Evolutionary conservation across 192 early-diverging fungal genomes (phyloP), one percentile per base, ranked within the genome.

Genomic region (Kickxella alabastrina): DNA sequence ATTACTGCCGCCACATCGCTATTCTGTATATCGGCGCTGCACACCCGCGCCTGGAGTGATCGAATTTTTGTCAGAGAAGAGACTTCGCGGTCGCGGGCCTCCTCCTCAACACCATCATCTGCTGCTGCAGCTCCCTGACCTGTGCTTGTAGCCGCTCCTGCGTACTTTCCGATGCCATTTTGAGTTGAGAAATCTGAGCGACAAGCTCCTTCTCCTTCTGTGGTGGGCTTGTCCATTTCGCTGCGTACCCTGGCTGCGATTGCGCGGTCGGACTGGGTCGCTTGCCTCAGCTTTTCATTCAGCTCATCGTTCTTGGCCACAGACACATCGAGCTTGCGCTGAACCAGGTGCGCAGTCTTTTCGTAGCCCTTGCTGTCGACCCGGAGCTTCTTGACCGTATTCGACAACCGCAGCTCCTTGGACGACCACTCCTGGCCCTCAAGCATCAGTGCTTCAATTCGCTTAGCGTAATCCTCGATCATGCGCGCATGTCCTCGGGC

Each of bases 401-500:
- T 88, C 7, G 84, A 62, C 13, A 84, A 75, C 21, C 81, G 82
- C 34, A 91, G 73, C 55, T 91, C 89, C 34, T 81, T 82, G 48
- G 89, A 85, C 6, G 89, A 90, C 45, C 89, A 79, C 38, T 82
- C 68, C 53, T 91, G 88, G 13, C 91, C 88, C 80, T 77, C 58
- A 23, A 45, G 27, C 4, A 80, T 38, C 51, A 65, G 49, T 32
- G 52, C 62, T 42, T 50, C 59, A 19, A 79, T 62, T 3, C 57
- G 27, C 60, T 68, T 49, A 28, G 68, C 38, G 58, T 71, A 54
- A 50, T 75, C 52, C 18, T 65, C 66, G 17, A 80, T 68, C 24
- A 70, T 52, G 37, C 43, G 9, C 63, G 56, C 46, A 75, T 59
- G 10, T 67, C 67, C 3, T 58, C 57, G 1, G 61, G 48, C 3